Evolutionary conservation across 768 basidiomycete genomes (phyloP), one percentile per base, ranked within the genome.

Genomic region (Crassisporium funariophilum): DNA sequence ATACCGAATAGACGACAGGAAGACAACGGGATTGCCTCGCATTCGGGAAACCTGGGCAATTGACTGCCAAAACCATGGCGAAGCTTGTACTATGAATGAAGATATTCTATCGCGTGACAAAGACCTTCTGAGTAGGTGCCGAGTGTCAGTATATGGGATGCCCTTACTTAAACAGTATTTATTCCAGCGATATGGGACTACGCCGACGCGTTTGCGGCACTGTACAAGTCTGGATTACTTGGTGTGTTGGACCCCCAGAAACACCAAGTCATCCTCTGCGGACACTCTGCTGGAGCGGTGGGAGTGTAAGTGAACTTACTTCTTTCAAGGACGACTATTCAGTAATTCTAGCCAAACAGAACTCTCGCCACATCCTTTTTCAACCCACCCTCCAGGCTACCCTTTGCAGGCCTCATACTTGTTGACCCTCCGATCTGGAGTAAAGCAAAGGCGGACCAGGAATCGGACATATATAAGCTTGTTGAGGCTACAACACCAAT

Each of bases 51-150:
- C 61, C 2, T 72, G 69, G 70, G 60, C 59, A 1, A 47, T 72
- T 10, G 73, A 73, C 44, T 69, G 65, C 44, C 70, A 66, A 24
- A 71, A 68, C 33, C 70, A 71, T 37, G 73, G 71, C 5, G 69
- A 72, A 23, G 64, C 64, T 3, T 66, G 63, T 12, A 51, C 61
- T 10, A 17, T 70, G 4, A 74, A 74, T 51, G 67, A 67, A 2
- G 52, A 55, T 3, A 39, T 54, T 23, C 36, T 64, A 2, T 44
- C 45, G 6, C 50, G 52, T 3, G 48, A 64, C 29, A 53, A 53
- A 2, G 48, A 29, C 17, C 13, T 60, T 13, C 22, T 63, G 9
- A 55, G 62, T 62, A 48, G 20, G 57, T 41, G 12, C 5, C 11
- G 15, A 24, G 23, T 16, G 8, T 19, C 24, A 19, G 13, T 21